Evolutionary conservation across 768 basidiomycete genomes (phyloP), one percentile per base, ranked within the genome.

Genomic region (Dioszegia aurantiaca): DNA sequence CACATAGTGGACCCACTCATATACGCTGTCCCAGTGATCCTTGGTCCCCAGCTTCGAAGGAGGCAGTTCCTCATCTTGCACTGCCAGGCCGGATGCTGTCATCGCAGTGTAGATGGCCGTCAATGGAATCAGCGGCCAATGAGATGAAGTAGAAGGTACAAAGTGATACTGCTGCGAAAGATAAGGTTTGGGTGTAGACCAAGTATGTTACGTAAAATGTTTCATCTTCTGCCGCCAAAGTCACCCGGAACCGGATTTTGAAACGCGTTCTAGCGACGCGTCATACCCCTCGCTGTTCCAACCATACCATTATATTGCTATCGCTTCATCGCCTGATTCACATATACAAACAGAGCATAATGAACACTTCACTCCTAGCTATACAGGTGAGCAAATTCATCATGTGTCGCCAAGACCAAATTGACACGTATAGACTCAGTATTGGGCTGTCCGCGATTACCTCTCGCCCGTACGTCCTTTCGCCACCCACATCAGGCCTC

Each of bases 361-460:
- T 73, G 75, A 76, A 73, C 56, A 74, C 69, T 55, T 72, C 75
- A 8, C 63, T 76, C 2, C 58, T 76, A 16, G 71, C 78, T 40
- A 71, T 79, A 36, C 78, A 79, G 61, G 78, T 77, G 23, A 42
- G 72, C 55, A 27, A 12, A 28, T 46, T 6, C 23, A 11, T 19
- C 10, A 14, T 6, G 1, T 42, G 21, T 5, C 31, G 10, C n/a
- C 2, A 24, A 9, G 6, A 55, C 43, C 49, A 55, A 55, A 58
- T 58, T 43, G 16, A 46, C 28, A n/a, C 1, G 12, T 28, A n/a
- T 68, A 93, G 92, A 88, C 89, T 80, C 89, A 91, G 81, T 87
- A 87, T 77, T 92, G 89, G 86, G 86, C 88, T 16, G 86, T 95
- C 59, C 86, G 94, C 68, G 94, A 97, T 76, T 92, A 94, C 77